Evolutionary conservation across 768 basidiomycete species (phyloP), one percentile per base, ranked within the genome.

Genomic region (Lentinula edodes): DNA sequence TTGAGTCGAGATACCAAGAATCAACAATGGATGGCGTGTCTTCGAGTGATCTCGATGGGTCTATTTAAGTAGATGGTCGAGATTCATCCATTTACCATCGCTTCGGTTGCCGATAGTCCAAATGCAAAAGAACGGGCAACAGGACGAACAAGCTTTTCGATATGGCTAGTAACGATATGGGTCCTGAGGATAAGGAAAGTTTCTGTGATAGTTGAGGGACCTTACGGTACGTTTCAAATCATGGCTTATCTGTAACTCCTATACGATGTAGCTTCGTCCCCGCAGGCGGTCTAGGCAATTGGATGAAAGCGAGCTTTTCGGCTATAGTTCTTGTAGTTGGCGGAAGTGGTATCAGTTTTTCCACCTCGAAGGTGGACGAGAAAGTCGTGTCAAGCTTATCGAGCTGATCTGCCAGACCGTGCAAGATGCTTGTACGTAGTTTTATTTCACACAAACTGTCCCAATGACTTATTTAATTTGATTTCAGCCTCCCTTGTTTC

Each of bases 11-110:
- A 69, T 85, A 23, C 79, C 76, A 0, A 60, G 70, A 2, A 43
- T 86, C 46, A 77, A 72, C 42, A 63, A 73, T 2, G 86, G 86
- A 34, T 88, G 86, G 85, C 73, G 81, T 20, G 73, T 46, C 53
- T 88, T 1, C 76, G 83, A 15, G 64, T 82, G 3, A 73, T 84
- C 18, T 74, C 75, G 0, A 72, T 80, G 67, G 80, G 81, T 5
- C 39, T 68, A 50, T 66, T 69, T 42, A n/a, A n/a, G n/a, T n/a
- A 76, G 74, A 8, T 75, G 77, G 72, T 76, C 13, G 81, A 84
- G 64, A 70, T 70, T 6, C 86, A 88, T 61, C 86, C 84, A 2
- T 87, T 87, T 69, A 83, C 86, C 6, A 83, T 87, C 56, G 79
- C 84, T 2, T 80, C 76, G 48, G 78, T 77, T 1, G 70, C 81